These are phyloP conservation scores for Blastobotrys ciferrii DNA, from an alignment of 1,139 yeast species.

Conservation along the genomic window DNA sequence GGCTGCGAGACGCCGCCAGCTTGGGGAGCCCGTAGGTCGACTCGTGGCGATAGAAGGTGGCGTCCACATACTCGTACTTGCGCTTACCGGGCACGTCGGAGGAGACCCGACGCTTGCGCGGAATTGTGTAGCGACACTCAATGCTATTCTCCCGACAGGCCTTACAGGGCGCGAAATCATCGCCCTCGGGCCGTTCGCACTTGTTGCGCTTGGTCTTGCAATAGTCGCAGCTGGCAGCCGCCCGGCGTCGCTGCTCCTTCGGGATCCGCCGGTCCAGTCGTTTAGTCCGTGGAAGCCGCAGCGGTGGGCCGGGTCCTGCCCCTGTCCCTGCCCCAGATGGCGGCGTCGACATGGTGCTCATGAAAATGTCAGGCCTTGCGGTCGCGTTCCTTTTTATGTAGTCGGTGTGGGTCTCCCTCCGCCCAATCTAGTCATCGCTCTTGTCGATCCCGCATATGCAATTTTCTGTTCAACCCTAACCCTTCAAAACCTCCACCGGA, in stretches of 20 bases:
- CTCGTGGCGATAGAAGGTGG: conserved; percentile 12
- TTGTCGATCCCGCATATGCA: not conserved
- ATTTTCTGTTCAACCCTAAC: not conserved
- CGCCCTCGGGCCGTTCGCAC: conserved; percentile 12
- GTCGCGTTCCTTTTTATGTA: too few relatives aligned
- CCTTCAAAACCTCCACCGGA: too few relatives aligned
- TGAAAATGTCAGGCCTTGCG: too few relatives aligned
- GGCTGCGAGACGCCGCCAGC: not conserved
- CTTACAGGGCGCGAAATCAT: conserved; percentile 11
- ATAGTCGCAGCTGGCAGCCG: conserved; percentile 19
- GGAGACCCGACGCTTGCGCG: conserved; percentile 17
- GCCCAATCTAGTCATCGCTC: not conserved
- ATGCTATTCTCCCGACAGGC: conserved; percentile 12
- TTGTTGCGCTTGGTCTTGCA: conserved; percentile 18
- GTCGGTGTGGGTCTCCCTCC: not conserved
- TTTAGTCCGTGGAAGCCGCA: conserved; percentile 6
- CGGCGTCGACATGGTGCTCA: not conserved
- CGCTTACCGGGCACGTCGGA: conserved; percentile 16
- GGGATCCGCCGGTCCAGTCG: conserved; percentile 17
- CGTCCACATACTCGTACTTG: conserved; percentile 18
- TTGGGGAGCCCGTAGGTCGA: not conserved
- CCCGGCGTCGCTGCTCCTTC: conserved; percentile 15
- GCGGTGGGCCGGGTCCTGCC: not conserved
- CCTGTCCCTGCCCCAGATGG: not conserved
- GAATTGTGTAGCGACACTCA: conserved; percentile 16